A percentile compares a stretch with the other conserved stretches of the same genome.
Evolutionary conservation across 148 eudicot genomes (phyloP).

Genomic region (Heliamphora exappendiculata): DNA sequence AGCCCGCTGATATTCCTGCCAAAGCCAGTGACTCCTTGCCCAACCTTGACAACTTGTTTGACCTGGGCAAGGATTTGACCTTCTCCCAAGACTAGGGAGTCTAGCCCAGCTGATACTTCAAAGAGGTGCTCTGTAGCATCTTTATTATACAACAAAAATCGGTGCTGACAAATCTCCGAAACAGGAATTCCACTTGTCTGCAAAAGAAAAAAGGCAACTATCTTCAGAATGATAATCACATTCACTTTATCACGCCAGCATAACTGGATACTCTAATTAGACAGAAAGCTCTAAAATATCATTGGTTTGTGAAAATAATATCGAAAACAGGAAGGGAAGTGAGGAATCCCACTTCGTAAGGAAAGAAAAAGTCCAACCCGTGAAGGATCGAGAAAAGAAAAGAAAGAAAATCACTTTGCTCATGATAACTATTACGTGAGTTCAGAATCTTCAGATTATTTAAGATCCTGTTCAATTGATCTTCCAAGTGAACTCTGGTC

Average conservation of each 20-base stretch:
- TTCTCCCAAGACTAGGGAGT: conserved; percentile 88
- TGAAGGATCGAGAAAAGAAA: not conserved
- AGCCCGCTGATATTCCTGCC: conserved; percentile 93
- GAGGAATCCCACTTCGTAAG: conserved; percentile 20
- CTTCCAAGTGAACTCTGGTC: not conserved
- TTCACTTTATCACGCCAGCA: not conserved
- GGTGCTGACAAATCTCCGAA: conserved; percentile 71
- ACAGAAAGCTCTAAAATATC: not conserved
- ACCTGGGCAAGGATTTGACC: conserved; percentile 98
- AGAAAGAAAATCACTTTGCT: not conserved
- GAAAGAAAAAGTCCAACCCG: not conserved
- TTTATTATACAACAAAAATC: conserved; percentile 70
- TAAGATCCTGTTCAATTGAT: not conserved
- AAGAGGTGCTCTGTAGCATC: conserved; percentile 93
- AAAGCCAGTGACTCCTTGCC: conserved; percentile 89
- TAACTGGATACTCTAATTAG: conserved; percentile 8
- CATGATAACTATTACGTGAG: not conserved
- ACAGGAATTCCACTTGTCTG: conserved; percentile 91
- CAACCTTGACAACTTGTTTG: conserved; percentile 89
- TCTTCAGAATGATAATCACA: conserved; percentile 9
- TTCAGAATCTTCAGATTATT: not conserved
- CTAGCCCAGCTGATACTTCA: conserved; percentile 93
- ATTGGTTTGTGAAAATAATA: not conserved
- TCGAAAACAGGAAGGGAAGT: not conserved
- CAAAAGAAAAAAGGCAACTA: conserved; percentile 12